A percentile compares a stretch with the other conserved stretches of the same genome.
Evolutionary conservation across 768 basidiomycete genomes (phyloP).

Genomic region (Calocybe cyanea): DNA sequence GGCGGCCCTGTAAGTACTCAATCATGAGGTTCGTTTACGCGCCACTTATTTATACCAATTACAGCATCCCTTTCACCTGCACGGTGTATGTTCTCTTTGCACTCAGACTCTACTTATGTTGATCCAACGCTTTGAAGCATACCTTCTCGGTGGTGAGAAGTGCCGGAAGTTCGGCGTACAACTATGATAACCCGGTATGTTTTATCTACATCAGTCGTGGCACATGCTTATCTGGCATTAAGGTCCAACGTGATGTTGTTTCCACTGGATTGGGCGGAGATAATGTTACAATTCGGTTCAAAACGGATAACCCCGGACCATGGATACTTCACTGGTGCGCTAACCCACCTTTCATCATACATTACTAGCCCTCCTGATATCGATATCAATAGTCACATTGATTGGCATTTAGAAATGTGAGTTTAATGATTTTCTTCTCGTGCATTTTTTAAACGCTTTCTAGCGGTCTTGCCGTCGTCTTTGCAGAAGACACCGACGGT

Average conservation of each 20-base stretch:
- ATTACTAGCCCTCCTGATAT: background rate
- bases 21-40: conserved; percentile 3
- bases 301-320: conserved; percentile 48
- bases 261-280: conserved; percentile 27
- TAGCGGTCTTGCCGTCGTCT: conserved; percentile 38
- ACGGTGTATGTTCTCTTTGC: conserved; percentile 18
- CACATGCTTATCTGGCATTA: background rate
- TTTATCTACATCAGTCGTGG: background rate
- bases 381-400: conserved; percentile 38
- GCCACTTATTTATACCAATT: background rate
- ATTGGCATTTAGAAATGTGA: conserved; percentile 45
- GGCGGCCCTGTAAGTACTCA: conserved; percentile 27
- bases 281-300: conserved; percentile 45
- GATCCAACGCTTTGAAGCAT: conserved; percentile 22
- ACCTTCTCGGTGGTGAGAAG: conserved; percentile 35
- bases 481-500: conserved; percentile 31
- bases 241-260: conserved; percentile 24
- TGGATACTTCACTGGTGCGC: conserved; percentile 48
- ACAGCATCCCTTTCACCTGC: conserved; percentile 26
- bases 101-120: background rate
- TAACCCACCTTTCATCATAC: background rate
- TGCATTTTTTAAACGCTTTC: background rate
- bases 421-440: conserved; percentile 4
- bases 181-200: conserved; percentile 41
- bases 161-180: conserved; percentile 28